Percentiles rank a stretch among this genome's conserved stretches.
Conservation (phyloP, 2,329 filamentous ascomycete genomes). For the Periconia sp. region DNA sequence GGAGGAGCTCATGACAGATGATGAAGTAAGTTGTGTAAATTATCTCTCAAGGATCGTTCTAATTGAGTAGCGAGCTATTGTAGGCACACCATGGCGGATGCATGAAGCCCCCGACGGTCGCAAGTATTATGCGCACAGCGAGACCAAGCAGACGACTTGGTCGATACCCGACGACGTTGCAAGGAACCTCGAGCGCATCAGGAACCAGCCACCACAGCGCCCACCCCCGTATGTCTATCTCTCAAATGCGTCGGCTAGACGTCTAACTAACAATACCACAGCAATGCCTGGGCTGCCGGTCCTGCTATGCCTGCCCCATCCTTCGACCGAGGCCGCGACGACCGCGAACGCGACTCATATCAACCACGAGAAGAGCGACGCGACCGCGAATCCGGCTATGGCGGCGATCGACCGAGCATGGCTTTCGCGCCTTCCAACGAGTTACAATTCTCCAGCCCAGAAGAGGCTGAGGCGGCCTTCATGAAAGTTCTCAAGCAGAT, state of each 20-base stretch:
- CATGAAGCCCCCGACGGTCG: slow-evolving; percentile 85
- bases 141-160: slow-evolving; percentile 93
- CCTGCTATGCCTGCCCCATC: slow-evolving; percentile 49
- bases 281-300: slow-evolving; percentile 65
- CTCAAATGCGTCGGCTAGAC: no score
- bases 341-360: slow-evolving; percentile 30
- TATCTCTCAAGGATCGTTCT: neutral
- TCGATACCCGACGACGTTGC: slow-evolving; percentile 76
- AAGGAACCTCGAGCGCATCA: slow-evolving; percentile 79
- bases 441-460: slow-evolving; percentile 57
- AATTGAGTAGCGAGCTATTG: slow-evolving; percentile 71
- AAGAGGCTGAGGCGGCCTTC: slow-evolving; percentile 93
- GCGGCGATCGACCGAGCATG: slow-evolving; percentile 36
- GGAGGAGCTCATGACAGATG: slow-evolving; percentile 80
- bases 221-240: slow-evolving; percentile 54
- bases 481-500: slow-evolving; percentile 85
- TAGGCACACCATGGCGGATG: slow-evolving; percentile 89
- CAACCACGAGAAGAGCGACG: slow-evolving; percentile 38
- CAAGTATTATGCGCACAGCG: slow-evolving; percentile 92
- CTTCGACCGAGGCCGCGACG: slow-evolving; percentile 45
- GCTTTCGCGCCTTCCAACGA: slow-evolving; percentile 61
- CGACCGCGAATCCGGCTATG: slow-evolving; percentile 57
- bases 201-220: slow-evolving; percentile 55
- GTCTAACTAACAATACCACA: slow-evolving; percentile 19
- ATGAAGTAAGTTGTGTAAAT: slow-evolving; percentile 66